Percentiles rank a stretch among this genome's conserved stretches.
phyloP scores from a whole-genome alignment of 108 stramenopile genomes.

The Fragilariopsis cylindrus region DNA sequence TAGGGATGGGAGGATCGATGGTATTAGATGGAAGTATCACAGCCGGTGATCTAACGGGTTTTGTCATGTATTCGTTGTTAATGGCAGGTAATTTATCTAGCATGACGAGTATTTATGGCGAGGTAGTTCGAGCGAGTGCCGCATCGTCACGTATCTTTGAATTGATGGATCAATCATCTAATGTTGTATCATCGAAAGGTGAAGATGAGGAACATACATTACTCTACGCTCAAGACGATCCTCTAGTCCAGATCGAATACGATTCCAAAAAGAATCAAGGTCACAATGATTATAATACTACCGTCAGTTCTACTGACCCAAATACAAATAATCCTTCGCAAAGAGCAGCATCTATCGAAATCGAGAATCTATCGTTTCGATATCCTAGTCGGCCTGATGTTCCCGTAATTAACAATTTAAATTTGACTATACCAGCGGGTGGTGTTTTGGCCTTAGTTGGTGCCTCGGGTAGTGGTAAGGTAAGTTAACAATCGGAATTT shows the following conservation, averaged over 20 bases:
- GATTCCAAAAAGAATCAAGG: neutral
- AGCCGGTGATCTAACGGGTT: constrained; percentile 83
- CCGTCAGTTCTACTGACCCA: neutral
- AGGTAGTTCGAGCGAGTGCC: constrained; percentile 65
- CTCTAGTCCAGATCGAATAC: constrained; percentile 8
- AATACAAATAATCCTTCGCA: neutral
- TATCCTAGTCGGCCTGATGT: constrained; percentile 88
- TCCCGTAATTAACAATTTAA: constrained; percentile 60
- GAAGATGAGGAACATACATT: constrained; percentile 7
- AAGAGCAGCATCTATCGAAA: constrained; percentile 45
- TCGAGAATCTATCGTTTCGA: constrained; percentile 72
- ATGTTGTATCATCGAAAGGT: constrained; percentile 30
- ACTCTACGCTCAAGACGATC: constrained; percentile 8
- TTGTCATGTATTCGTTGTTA: constrained; percentile 88
- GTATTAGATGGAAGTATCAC: constrained; percentile 57
- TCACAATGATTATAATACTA: neutral
- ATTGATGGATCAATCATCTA: constrained; percentile 63
- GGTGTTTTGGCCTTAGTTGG: constrained; percentile 89
- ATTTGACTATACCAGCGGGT: constrained; percentile 69
- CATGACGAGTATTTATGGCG: constrained; percentile 73
- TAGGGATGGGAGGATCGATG: constrained; percentile 80
- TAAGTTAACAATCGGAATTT: constrained; percentile 24
- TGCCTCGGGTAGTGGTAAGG: constrained; percentile 78
- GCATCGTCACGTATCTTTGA: constrained; percentile 63
- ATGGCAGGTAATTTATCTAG: constrained; percentile 75